Conservation (phyloP, 805 yeast genomes). For the Wickerhamiella australiensis region DNA sequence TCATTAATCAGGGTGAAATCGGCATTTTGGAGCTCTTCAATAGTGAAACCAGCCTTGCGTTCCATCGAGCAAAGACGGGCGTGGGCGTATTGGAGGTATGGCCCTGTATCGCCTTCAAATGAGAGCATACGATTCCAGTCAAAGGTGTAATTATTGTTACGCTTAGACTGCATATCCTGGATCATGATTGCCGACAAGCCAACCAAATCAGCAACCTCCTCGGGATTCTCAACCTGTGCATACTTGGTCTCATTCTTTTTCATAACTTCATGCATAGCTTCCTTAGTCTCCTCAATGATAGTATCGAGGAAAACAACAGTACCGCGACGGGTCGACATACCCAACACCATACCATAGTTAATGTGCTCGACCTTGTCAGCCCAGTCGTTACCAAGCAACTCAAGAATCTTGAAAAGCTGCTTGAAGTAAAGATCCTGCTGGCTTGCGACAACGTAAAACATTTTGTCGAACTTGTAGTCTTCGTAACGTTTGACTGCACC, state of each 20-base stretch:
- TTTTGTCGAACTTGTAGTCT: slow-evolving; percentile 76
- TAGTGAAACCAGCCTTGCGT: slow-evolving; percentile 48
- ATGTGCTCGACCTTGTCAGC: slow-evolving; percentile 68
- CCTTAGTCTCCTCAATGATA: slow-evolving; percentile 85
- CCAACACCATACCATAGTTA: slow-evolving; percentile 95
- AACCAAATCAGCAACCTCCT: slow-evolving; percentile 83
- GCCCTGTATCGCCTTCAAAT: slow-evolving; percentile 98
- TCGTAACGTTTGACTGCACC: slow-evolving; percentile 88
- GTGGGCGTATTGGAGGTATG: slow-evolving; percentile 96
- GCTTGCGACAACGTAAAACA: slow-evolving; percentile 89
- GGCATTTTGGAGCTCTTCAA: slow-evolving; percentile 31
- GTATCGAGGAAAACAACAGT: slow-evolving; percentile 95
- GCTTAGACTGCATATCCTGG: slow-evolving; percentile 96
- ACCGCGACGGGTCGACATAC: slow-evolving; percentile 97
- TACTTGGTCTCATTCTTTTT: slow-evolving; percentile 80
- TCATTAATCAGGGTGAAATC: slow-evolving; percentile 55
- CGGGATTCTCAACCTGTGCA: slow-evolving; percentile 87
- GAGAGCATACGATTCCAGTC: slow-evolving; percentile 98
- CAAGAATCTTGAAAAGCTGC: slow-evolving; percentile 87
- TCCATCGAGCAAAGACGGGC: slow-evolving; percentile 91
- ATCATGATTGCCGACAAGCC: slow-evolving; percentile 98
- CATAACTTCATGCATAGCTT: slow-evolving; percentile 94
- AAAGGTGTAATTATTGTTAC: slow-evolving; percentile 90
- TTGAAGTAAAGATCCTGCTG: slow-evolving; percentile 93
- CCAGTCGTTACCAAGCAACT: slow-evolving; percentile 84